Base-by-base conservation (phyloP, 331 rosid species). In the Acacia pycnantha region DNA sequence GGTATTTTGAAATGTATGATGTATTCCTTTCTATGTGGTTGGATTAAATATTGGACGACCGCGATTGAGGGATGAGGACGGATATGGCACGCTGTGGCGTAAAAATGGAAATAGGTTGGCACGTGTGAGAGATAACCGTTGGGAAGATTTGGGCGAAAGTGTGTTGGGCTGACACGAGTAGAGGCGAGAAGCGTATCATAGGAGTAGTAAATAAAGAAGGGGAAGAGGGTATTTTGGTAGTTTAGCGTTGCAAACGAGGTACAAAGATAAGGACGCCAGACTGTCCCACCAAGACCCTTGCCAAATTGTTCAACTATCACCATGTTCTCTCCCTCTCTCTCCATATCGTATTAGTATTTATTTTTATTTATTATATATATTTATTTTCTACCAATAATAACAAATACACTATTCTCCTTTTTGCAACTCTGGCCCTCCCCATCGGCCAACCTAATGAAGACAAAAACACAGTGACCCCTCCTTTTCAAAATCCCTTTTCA, bases 221-320 rank as follows among this genome's bases (percentile, higher is more conserved):
- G 29, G n/a, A 46, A 5, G 74, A 11, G 87, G 93, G 91, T 43
- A 84, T 33, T 11, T 66, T 80, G 68, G 92, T 89, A 86, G 77
- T 90, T 86, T 73, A 85, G 75, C 53, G 61, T 29, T 67, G 41
- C 85, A 89, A 88, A 33, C 65, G 86, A 84, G 92, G 95, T 64
- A 77, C 16, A 46, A 68, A 72, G 89, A 89, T 81, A 84, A 81
- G 89, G 37, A 77, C 81, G 91, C 90, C 94, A 90, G 92, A 88
- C 91, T 92, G 93, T 92, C 94, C 97, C 89, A 85, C 91, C 89
- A 92, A 84, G 72, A 70, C 84, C 4, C 53, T 75, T 1, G 19
- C 47, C 73, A 77, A 61, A 62, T 77, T 77, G 73, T 27, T 72
- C 6, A 18, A 16, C 53, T 1, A 43, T 44, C 2, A 0, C 41